Evolutionary conservation across 805 yeast species (phyloP).

Genomic region (Gaillardinia entomophila): DNA sequence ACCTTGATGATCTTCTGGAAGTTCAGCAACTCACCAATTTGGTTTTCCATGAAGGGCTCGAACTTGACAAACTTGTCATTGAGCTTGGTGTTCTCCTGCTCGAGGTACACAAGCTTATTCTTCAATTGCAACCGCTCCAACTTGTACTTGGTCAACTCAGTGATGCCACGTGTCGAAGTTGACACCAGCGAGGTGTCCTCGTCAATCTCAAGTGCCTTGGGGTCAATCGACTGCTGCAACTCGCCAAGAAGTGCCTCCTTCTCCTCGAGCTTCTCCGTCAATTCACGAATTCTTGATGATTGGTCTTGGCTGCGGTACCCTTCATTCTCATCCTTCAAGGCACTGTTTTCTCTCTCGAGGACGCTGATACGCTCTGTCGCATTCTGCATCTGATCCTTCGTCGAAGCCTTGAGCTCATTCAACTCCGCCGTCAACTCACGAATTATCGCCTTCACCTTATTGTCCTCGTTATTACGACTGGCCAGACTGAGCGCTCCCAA

Average conservation of each 20-base stretch:
- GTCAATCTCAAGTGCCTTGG: conserved; percentile 15
- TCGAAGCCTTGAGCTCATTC: conserved; percentile 20
- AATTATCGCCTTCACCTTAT: conserved; percentile 25
- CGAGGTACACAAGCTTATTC: conserved; percentile 39
- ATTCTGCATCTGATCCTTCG: conserved; percentile 45
- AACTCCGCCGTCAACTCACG: conserved; percentile 28
- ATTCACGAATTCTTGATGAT: conserved; percentile 3
- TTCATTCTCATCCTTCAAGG: conserved; percentile 1
- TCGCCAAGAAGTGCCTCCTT: conserved; percentile 26
- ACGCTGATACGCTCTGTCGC: conserved; percentile 51
- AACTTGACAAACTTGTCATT: conserved; percentile 38
- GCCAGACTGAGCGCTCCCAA: background rate
- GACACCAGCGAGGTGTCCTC: conserved; percentile 9
- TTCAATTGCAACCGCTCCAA: conserved; percentile 39
- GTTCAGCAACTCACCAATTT: conserved; percentile 45
- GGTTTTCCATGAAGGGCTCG: conserved; percentile 49
- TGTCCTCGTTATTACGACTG: conserved; percentile 11
- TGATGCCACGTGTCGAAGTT: conserved; percentile 11
- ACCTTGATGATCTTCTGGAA: conserved; percentile 50
- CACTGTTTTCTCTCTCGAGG: conserved; percentile 35
- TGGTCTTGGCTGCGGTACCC: background rate
- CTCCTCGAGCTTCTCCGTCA: conserved; percentile 19
- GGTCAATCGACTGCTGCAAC: conserved; percentile 22
- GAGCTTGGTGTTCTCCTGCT: conserved; percentile 40
- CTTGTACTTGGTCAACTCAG: conserved; percentile 34